Evolutionary conservation across 2,329 filamentous ascomycete genomes (phyloP).

Genomic region (Taxawa tesnikishii): DNA sequence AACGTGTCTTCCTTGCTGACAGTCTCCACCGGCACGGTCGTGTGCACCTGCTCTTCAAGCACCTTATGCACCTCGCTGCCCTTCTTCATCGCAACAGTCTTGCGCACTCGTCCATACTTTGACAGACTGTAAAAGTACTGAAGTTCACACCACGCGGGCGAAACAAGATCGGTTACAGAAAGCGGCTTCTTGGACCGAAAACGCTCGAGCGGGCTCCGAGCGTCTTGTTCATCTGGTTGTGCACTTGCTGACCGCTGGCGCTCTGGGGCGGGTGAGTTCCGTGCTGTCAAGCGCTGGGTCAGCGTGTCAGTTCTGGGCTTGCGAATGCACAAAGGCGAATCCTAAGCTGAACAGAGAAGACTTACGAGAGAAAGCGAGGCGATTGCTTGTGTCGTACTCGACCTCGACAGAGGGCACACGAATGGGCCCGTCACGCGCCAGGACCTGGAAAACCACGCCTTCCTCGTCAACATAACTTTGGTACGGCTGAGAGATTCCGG

Average conservation of each 20-base stretch:
- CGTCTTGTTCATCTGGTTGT: constrained; percentile 22
- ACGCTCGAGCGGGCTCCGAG: constrained; percentile 55
- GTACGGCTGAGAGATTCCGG: not conserved
- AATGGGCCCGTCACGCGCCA: constrained; percentile 8
- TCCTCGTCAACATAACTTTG: constrained; percentile 8
- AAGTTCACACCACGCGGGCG: constrained; percentile 89
- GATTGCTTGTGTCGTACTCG: constrained; percentile 27
- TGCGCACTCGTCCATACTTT: constrained; percentile 60
- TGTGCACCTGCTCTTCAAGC: constrained; percentile 77
- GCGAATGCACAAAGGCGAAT: no score
- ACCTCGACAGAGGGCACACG: constrained; percentile 24
- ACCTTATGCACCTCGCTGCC: constrained; percentile 70
- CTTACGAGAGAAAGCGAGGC: constrained; percentile 20
- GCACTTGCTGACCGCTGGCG: constrained; percentile 8
- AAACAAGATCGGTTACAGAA: constrained; percentile 77
- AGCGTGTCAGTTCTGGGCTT: constrained; percentile 22
- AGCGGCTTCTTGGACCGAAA: constrained; percentile 71
- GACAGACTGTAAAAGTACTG: constrained; percentile 85
- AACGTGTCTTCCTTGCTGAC: constrained; percentile 69
- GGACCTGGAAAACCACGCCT: constrained; percentile 7
- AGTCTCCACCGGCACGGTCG: constrained; percentile 59
- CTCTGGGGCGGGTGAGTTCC: constrained; percentile 12
- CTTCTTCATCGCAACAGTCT: constrained; percentile 71
- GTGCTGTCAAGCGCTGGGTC: constrained; percentile 23
- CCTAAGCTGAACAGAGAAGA: constrained; percentile 1